These are phyloP conservation scores for Trypanosoma scelopori DNA, from an alignment of 208 protist genomes.

Conservation along the genomic window DNA sequence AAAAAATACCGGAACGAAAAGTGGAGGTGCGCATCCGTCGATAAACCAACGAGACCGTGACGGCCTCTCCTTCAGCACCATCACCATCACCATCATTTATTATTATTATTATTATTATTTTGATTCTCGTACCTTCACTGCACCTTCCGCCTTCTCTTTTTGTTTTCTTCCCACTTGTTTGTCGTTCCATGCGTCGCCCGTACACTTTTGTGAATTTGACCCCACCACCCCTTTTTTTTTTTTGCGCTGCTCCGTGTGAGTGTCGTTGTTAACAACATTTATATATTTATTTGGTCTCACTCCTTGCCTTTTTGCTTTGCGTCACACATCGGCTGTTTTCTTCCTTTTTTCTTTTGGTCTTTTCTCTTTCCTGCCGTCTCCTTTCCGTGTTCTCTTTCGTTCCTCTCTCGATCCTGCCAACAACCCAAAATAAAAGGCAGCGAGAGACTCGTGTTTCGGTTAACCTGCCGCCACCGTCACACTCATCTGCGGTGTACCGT, in stretches of 20 bases:
- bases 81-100: too few species aligned
- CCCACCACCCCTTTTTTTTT: too few species aligned
- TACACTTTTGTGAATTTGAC: too few species aligned
- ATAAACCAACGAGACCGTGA: too few species aligned
- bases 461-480: neutral
- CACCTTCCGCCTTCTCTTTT: too few species aligned
- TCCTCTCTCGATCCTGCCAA: neutral
- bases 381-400: conserved; percentile 7
- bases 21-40: neutral
- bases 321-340: conserved; percentile 14
- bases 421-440: neutral
- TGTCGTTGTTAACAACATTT: neutral
- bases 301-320: conserved; percentile 11
- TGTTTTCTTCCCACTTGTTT: too few species aligned
- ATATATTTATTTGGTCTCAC: conserved; percentile 18
- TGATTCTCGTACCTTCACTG: neutral
- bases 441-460: neutral
- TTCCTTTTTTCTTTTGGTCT: conserved; percentile 20
- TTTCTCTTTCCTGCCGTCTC: conserved; percentile 20
- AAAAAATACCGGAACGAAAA: too few species aligned
- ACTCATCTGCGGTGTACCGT: neutral
- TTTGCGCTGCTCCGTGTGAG: too few species aligned
- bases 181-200: too few species aligned
- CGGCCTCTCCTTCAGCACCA: too few species aligned
- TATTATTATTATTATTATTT: too few species aligned